Evolutionary conservation across 129 eudicot genomes (phyloP).

Genomic region (Flaveria brownii): DNA sequence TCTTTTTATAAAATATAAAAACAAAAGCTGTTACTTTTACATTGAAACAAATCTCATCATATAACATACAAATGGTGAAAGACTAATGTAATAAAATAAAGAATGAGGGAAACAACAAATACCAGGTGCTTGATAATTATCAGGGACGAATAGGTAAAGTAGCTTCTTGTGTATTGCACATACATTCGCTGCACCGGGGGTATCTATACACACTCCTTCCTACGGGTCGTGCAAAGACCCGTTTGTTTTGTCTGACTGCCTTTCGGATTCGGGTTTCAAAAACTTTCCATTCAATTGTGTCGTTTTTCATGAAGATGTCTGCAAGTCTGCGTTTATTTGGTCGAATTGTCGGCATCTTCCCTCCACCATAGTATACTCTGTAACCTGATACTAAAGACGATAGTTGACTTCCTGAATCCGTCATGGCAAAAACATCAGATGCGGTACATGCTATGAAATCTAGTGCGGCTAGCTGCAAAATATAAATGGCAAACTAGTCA

Average conservation of each 20-base stretch:
- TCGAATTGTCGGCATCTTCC: conserved; percentile 90
- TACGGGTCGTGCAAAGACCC: conserved; percentile 73
- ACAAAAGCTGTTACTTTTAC: conserved; percentile 15
- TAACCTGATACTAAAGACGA: conserved; percentile 89
- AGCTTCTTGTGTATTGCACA: conserved; percentile 62
- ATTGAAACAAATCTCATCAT: conserved; percentile 20
- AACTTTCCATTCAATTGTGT: conserved; percentile 86
- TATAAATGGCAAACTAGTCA: background rate
- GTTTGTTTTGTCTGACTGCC: conserved; percentile 88
- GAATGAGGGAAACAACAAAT: conserved; percentile 21
- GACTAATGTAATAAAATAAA: conserved; percentile 31
- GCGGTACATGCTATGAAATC: conserved; percentile 94
- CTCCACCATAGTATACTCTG: conserved; percentile 87
- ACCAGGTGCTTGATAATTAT: conserved; percentile 12
- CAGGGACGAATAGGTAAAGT: conserved; percentile 17
- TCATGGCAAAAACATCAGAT: conserved; percentile 89
- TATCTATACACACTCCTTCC: conserved; percentile 96
- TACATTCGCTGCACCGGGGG: conserved; percentile 86
- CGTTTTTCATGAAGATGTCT: conserved; percentile 77
- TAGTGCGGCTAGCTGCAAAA: conserved; percentile 86
- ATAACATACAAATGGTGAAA: conserved; percentile 28
- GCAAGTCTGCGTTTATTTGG: conserved; percentile 98
- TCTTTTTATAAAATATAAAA: background rate
- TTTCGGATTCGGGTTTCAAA: conserved; percentile 86
- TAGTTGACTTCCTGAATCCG: conserved; percentile 96